These are phyloP conservation scores for Vigna reflexopilosa DNA, from an alignment of 306 rosid species.

Conservation along the genomic window DNA sequence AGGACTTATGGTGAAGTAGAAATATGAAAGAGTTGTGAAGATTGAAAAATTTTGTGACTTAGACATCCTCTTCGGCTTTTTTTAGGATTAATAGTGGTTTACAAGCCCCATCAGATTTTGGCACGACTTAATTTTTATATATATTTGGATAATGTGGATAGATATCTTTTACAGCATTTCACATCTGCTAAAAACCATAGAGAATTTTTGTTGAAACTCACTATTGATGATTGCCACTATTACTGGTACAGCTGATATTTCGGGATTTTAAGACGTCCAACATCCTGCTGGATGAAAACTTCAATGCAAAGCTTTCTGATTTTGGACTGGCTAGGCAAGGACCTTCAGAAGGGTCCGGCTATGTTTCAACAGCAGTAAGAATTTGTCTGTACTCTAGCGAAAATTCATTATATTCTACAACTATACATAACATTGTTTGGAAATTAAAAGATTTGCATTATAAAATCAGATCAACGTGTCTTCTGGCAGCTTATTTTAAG, in stretches of 20 bases:
- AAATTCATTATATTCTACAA: slow-evolving; percentile 23
- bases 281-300: slow-evolving; percentile 84
- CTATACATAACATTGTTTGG: slow-evolving; percentile 8
- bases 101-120: slow-evolving; percentile 14
- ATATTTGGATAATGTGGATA: slow-evolving; percentile 20
- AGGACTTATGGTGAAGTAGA: not conserved
- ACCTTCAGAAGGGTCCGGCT: slow-evolving; percentile 83
- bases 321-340: slow-evolving; percentile 99
- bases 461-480: slow-evolving; percentile 28
- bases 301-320: slow-evolving; percentile 96
- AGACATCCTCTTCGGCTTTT: slow-evolving; percentile 21
- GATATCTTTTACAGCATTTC: slow-evolving; percentile 32
- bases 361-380: slow-evolving; percentile 90
- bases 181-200: slow-evolving; percentile 2
- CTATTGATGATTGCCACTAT: slow-evolving; percentile 46
- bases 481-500: slow-evolving; percentile 5
- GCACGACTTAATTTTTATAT: not conserved
- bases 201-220: slow-evolving; percentile 10
- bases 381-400: slow-evolving; percentile 25
- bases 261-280: slow-evolving; percentile 96
- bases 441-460: slow-evolving; percentile 26
- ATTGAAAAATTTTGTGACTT: not conserved
- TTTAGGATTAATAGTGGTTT: not conserved
- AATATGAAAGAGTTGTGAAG: not conserved
- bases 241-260: slow-evolving; percentile 83